phyloP scores from a whole-genome alignment of 495 filamentous ascomycete genomes.

The Xanthoparmelia taractica region DNA sequence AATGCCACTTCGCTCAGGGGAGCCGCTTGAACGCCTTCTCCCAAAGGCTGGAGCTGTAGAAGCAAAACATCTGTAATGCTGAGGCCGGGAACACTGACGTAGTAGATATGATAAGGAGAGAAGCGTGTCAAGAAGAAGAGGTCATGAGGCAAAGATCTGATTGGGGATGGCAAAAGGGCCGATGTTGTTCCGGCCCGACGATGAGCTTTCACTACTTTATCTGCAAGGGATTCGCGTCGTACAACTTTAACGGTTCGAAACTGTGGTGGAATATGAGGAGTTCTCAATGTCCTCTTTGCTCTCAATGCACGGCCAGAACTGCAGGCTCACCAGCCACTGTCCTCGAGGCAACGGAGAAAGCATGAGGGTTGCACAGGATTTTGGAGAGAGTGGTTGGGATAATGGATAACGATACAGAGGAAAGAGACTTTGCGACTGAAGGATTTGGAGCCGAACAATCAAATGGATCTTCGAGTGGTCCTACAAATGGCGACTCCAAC shows the following conservation, averaged over 20 bases:
- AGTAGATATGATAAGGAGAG: background rate
- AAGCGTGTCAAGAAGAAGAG: background rate
- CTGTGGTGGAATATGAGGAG: background rate
- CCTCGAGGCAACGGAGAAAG: background rate
- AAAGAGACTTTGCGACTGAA: slow-evolving; percentile 13
- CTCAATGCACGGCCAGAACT: background rate
- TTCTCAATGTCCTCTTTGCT: background rate
- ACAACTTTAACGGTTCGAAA: background rate
- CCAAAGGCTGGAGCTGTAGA: slow-evolving; percentile 14
- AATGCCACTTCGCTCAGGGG: background rate
- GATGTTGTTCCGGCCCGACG: slow-evolving; percentile 11
- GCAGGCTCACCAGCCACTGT: background rate
- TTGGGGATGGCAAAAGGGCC: slow-evolving; percentile 10
- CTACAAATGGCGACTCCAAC: background rate
- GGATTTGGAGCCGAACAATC: background rate
- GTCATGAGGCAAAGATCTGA: slow-evolving; percentile 13
- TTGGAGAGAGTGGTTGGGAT: background rate
- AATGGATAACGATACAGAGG: slow-evolving; percentile 19
- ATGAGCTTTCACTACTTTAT: background rate
- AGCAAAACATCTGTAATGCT: background rate
- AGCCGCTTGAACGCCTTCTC: slow-evolving; percentile 11
- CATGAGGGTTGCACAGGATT: slow-evolving; percentile 9
- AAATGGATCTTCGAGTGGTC: background rate
- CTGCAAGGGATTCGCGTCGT: background rate
- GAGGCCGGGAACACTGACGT: background rate